Evolutionary conservation across 352 stramenopile species (phyloP), one percentile per base, ranked within the genome.

Genomic region (Phytophthora ohioensis): DNA sequence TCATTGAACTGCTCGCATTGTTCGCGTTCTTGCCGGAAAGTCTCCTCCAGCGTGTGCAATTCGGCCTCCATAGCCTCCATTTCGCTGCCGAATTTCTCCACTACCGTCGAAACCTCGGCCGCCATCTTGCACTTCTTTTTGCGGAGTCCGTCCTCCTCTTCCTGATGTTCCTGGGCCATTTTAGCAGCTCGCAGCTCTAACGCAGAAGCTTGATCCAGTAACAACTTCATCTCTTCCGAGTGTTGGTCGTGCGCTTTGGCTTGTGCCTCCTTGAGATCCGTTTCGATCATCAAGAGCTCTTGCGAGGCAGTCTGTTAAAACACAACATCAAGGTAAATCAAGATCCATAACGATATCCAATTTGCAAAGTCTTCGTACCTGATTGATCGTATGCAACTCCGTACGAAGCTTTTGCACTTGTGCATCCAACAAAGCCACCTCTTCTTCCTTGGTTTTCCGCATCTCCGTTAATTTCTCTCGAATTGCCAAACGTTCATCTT

Each of bases 61-160:
- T 91, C 83, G 3, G 62, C 70, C 52, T 88, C 78, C 51, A 94
- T 83, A 5, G 69, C 65, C 12, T 80, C 67, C 84, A 97, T 93
- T 56, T 95, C 89, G 1, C 39, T 32, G 69, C 95, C 88, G 64
- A 93, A 95, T 60, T 91, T 91, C 34, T 92, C 88, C 10, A 96
- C 83, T 27, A 92, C 73, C 15, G 53, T 60, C 12, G 83, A 81
- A 6, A 95, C 80, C 64, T 97, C 91, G 8, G 79, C 69, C 17
- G 88, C 88, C 42, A 84, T 85, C 53, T 95, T 95, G 73, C 77
- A 89, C 60, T 96, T 95, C 67, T 84, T 87, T 63, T 96, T 96
- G 39, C 85, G 85, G 34, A 96, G 74, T 17, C 65, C 41, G 21
- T 93, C 88, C 47, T 97, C 91, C 57, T 88, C 80, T 65, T 97